Evolutionary conservation across 768 basidiomycete species (phyloP), one percentile per base, ranked within the genome.

Genomic region (Podaxis rugospora): DNA sequence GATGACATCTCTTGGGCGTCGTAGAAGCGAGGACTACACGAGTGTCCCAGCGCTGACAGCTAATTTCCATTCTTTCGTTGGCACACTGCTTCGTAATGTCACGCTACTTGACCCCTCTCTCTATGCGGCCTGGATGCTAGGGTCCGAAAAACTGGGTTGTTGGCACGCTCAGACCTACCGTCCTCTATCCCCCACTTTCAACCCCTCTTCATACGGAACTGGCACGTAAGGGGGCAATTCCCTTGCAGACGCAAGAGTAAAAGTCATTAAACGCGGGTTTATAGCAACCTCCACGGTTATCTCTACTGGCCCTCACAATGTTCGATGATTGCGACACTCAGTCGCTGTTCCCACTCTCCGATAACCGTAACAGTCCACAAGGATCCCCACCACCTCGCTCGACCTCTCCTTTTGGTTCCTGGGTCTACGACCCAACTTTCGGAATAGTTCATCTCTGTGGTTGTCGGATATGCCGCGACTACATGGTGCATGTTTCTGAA

Each of bases 381-480:
- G 42, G 18, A 18, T 1, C 6, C 4, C 32, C 51, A 25, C 32
- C 32, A 32, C 32, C 32, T 46, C 56, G 21, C 11, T 36, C n/a
- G 11, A 3, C 44, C 36, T 44, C 16, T 37, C 27, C 35, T 16
- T 40, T 18, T 21, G 32, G 32, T 7, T 9, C 50, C 18, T 67
- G 67, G 65, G 28, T 21, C 4, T 64, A 61, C 47, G 63, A 66
- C 51, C 49, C 57, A 2, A 51, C 61, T 7, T 62, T 68, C 52
- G 67, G 67, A 0, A 54, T 68, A 10, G 63, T 68, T 11, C 67
- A 68, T 40, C 57, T 21, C 4, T 28, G 61, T 18, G 61, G 51
- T 6, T 68, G 67, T 28, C 32, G 36, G 4, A 55, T 57, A 5
- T 68, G 67, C 39, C 47, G 59, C 16, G 46, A 53, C 28, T 68